These are phyloP conservation scores for Multifurca ochricompacta DNA, from an alignment of 768 basidiomycete species.

Conservation along the genomic window DNA sequence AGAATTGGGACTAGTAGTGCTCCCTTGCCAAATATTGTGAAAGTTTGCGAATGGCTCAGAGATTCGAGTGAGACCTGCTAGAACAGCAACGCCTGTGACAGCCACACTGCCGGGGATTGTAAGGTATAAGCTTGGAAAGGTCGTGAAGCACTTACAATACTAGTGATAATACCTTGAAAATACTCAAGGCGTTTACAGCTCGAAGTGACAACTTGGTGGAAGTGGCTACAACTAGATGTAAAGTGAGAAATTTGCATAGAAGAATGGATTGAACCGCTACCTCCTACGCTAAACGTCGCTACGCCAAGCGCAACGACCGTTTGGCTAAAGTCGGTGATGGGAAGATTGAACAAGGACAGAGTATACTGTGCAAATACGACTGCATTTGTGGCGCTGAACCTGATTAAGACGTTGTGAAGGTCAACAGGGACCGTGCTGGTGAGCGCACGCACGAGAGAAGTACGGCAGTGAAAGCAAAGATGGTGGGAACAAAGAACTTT, in stretches of 20 bases:
- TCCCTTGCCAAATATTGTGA: constrained; percentile 25
- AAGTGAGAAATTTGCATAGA: not conserved
- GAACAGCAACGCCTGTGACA: constrained; percentile 23
- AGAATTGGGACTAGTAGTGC: constrained; percentile 23
- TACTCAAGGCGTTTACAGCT: constrained; percentile 23
- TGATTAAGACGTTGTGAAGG: not conserved
- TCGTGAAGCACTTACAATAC: constrained; percentile 15
- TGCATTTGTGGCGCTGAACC: constrained; percentile 23
- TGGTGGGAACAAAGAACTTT: constrained; percentile 35
- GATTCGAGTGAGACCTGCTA: constrained; percentile 25
- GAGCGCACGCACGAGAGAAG: constrained; percentile 23
- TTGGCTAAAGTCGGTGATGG: constrained; percentile 20
- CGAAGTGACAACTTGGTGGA: constrained; percentile 28
- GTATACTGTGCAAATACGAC: constrained; percentile 27
- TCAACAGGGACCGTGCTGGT: not conserved
- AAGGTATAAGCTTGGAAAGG: not conserved
- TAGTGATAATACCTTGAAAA: constrained; percentile 24
- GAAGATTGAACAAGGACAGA: constrained; percentile 20
- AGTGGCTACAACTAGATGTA: constrained; percentile 21
- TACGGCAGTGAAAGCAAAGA: constrained; percentile 32
- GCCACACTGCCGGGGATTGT: constrained; percentile 21
- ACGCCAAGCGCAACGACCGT: constrained; percentile 23
- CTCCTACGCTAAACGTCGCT: constrained; percentile 21
- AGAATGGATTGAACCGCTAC: constrained; percentile 3
- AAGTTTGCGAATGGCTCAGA: constrained; percentile 28